Conservation (phyloP, 2,329 filamentous ascomycete species). For the Fusarium sp. region DNA sequence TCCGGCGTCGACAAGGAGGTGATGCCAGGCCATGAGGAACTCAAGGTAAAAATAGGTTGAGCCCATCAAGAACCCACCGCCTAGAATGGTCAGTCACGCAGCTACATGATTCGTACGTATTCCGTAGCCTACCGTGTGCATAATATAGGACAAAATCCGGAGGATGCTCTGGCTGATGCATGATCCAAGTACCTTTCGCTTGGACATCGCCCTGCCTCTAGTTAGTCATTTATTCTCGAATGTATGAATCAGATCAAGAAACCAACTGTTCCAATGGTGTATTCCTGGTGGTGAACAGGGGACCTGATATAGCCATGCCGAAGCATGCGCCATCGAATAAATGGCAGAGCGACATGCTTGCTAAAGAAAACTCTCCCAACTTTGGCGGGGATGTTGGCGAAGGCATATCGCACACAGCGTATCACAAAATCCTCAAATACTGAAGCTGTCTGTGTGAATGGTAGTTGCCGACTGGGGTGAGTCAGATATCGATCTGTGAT, state of each 20-base stretch:
- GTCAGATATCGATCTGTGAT: slow-evolving; percentile 52
- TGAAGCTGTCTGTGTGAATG: slow-evolving; percentile 77
- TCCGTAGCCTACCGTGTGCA: slow-evolving; percentile 72
- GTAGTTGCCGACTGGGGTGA: slow-evolving; percentile 55
- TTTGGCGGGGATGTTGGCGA: slow-evolving; percentile 75
- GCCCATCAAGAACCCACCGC: slow-evolving; percentile 87
- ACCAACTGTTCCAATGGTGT: slow-evolving; percentile 51
- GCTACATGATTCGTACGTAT: background rate
- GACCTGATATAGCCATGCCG: slow-evolving; percentile 75
- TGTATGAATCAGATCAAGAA: background rate
- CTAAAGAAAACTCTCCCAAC: slow-evolving; percentile 84
- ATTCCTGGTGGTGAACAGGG: slow-evolving; percentile 74
- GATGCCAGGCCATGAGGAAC: slow-evolving; percentile 80
- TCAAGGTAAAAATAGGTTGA: slow-evolving; percentile 88
- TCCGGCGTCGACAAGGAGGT: slow-evolving; percentile 72
- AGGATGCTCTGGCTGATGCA: slow-evolving; percentile 67
- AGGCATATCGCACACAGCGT: slow-evolving; percentile 82
- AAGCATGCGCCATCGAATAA: slow-evolving; percentile 80
- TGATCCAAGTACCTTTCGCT: slow-evolving; percentile 77
- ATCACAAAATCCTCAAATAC: slow-evolving; percentile 83
- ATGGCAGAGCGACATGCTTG: slow-evolving; percentile 78
- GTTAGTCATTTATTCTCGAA: slow-evolving; percentile 3
- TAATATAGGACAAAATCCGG: slow-evolving; percentile 88
- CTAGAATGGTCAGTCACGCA: slow-evolving; percentile 54
- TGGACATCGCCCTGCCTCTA: slow-evolving; percentile 53